Conservation (phyloP, 176 grass and related monocot species). For the Rhynchospora breviuscula region DNA sequence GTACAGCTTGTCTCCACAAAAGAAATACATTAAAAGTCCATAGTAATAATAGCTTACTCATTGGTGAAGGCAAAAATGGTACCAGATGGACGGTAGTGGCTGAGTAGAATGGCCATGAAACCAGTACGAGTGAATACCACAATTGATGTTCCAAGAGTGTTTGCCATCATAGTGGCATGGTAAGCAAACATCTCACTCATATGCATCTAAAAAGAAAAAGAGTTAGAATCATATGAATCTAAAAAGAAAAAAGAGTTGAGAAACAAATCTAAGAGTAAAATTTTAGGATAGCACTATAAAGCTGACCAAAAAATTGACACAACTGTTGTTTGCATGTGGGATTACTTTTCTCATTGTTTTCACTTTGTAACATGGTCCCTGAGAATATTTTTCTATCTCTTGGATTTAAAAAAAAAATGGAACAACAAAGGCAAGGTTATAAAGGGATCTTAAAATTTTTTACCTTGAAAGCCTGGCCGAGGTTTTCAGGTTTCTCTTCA, state of each 20-base stretch:
- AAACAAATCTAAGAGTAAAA: background rate
- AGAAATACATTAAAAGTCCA: background rate
- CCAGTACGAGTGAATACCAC: slow-evolving; percentile 96
- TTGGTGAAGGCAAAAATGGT: slow-evolving; percentile 99
- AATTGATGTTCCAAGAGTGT: slow-evolving; percentile 88
- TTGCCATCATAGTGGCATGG: slow-evolving; percentile 99
- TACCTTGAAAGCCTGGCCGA: slow-evolving; percentile 88
- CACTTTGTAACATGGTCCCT: background rate
- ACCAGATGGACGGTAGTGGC: slow-evolving; percentile 83
- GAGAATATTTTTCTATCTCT: background rate
- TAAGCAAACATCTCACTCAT: slow-evolving; percentile 99
- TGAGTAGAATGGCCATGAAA: slow-evolving; percentile 95
- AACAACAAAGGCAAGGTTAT: background rate
- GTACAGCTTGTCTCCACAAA: background rate
- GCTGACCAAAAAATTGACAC: background rate
- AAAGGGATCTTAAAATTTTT: slow-evolving; percentile 15
- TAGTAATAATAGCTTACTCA: slow-evolving; percentile 45
- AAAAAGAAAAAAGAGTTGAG: background rate
- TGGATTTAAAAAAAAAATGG: background rate
- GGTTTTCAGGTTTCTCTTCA: slow-evolving; percentile 58
- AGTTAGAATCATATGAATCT: background rate
- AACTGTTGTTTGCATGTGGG: no score
- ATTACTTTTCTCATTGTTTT: no score
- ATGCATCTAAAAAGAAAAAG: slow-evolving; percentile 47
- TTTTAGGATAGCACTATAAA: background rate